phyloP scores from a whole-genome alignment of 306 rosid species.

The Urtica urens region DNA sequence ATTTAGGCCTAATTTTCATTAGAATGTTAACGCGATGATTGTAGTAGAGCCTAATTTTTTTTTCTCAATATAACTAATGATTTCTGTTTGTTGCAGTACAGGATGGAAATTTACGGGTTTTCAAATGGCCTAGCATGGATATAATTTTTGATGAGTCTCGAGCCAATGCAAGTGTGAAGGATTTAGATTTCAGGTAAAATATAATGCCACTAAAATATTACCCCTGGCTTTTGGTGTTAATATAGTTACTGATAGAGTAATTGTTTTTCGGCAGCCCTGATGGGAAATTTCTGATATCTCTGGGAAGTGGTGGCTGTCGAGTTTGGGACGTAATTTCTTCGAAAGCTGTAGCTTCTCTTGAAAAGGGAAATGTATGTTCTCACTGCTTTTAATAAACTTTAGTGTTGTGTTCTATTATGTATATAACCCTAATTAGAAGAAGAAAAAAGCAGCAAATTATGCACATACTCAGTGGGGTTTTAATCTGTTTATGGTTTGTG shows the following conservation, averaged over 20 bases:
- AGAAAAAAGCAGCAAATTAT: neutral
- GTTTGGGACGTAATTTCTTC: conserved; percentile 80
- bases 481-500: no score
- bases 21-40: neutral
- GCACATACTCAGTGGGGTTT: no score
- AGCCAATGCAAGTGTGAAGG: conserved; percentile 64
- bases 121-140: conserved; percentile 93
- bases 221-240: conserved; percentile 1
- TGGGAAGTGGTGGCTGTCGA: conserved; percentile 76
- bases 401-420: neutral
- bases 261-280: conserved; percentile 52
- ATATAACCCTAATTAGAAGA: neutral
- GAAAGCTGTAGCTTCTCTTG: conserved; percentile 37
- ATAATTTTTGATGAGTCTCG: conserved; percentile 41
- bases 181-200: conserved; percentile 69
- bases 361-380: conserved; percentile 47
- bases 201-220: neutral
- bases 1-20: neutral
- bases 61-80: conserved; percentile 22
- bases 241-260: conserved; percentile 15
- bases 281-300: conserved; percentile 63
- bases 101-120: conserved; percentile 79
- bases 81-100: conserved; percentile 63
- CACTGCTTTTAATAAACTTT: neutral
- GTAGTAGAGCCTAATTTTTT: conserved; percentile 1